Evolutionary conservation across 768 basidiomycete genomes (phyloP), one percentile per base, ranked within the genome.

Genomic region (Lentinula sp.): DNA sequence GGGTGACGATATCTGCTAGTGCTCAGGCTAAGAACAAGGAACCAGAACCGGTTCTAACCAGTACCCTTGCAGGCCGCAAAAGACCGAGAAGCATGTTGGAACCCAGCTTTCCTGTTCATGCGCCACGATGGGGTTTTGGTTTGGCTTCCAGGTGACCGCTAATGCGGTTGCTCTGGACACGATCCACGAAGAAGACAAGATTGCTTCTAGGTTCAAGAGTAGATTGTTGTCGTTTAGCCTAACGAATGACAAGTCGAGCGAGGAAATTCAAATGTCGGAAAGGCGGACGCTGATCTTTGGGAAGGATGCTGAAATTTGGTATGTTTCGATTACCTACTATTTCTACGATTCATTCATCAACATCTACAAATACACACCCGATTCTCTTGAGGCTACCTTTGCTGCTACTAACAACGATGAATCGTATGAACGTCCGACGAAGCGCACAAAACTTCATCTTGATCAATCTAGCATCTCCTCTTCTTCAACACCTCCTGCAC

Each of bases 261-360:
- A 59, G 4, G 57, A 59, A n/a, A 42, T 15, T 18, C 23, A 18
- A 21, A 15, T 39, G 40, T 37, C 51, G 8, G 48, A 51, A 45
- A 4, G 16, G 59, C 51, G 50, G 18, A 60, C 59, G 16, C 13
- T 60, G 34, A 18, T 60, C 9, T 52, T 60, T 32, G 59, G 59
- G 50, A 60, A 60, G 50, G 59, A 23, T 28, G 40, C 59, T 32
- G 45, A 59, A 35, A 43, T 39, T 21, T 60, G 59, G 59, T 60
- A 51, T 43, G 59, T 42, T 40, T 50, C 16, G 8, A 10, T 15
- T 13, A 16, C 3, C 9, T 15, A 6, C 6, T 35, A 4, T 37
- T n/a, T 8, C 35, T 48, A 6, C 43, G 37, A 39, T 39, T 39
- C 37, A 39, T 39, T 39, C 9, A 39, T 39, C 37, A 39, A 39